These are phyloP conservation scores for Aureobasidium sp. DNA, from an alignment of 2,329 filamentous ascomycete species.

Conservation along the genomic window DNA sequence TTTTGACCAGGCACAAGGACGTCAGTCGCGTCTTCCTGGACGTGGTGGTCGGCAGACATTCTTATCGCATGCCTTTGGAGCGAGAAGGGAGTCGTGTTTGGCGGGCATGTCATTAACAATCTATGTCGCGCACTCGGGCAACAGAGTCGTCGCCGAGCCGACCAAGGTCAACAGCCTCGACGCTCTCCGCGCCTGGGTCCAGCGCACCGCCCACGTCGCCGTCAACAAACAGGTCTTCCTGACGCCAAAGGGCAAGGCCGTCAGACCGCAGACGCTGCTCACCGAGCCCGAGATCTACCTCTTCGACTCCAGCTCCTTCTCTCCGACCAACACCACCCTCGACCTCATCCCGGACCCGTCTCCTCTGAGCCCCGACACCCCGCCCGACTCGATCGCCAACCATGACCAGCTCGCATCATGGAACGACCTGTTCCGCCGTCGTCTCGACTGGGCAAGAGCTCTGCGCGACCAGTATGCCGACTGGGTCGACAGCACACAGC, in stretches of 20 bases:
- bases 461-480: constrained; percentile 60
- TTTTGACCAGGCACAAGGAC: background rate
- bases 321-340: constrained; percentile 34
- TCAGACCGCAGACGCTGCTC: constrained; percentile 70
- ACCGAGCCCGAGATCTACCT: constrained; percentile 86
- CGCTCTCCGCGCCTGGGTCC: constrained; percentile 73
- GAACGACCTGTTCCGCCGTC: constrained; percentile 74
- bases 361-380: constrained; percentile 49
- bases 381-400: constrained; percentile 74
- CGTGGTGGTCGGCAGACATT: background rate
- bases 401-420: constrained; percentile 77
- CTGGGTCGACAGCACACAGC: constrained; percentile 53
- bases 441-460: constrained; percentile 68
- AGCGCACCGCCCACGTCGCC: constrained; percentile 63
- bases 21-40: background rate
- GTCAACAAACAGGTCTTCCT: constrained; percentile 75
- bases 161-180: constrained; percentile 70
- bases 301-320: constrained; percentile 62
- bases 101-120: constrained; percentile 73
- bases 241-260: constrained; percentile 73
- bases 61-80: background rate
- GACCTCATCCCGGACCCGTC: constrained; percentile 46
- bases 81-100: background rate
- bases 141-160: constrained; percentile 71
- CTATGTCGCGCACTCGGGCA: constrained; percentile 87